These are phyloP conservation scores for Pichia sp. DNA, from an alignment of 1,139 yeast genomes.

Conservation along the genomic window DNA sequence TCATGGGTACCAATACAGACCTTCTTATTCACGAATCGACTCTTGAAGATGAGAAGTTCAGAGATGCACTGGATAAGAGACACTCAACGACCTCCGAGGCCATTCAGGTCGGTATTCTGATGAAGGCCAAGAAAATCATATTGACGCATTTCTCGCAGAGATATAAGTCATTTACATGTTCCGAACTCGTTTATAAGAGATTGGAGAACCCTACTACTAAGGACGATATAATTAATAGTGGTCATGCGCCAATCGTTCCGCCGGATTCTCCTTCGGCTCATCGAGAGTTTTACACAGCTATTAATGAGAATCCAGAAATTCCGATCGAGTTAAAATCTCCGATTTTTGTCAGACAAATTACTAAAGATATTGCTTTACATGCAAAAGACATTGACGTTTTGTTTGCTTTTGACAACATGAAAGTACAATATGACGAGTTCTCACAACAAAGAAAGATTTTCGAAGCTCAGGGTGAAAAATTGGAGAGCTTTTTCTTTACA, in stretches of 20 bases:
- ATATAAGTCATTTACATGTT: slow-evolving; percentile 61
- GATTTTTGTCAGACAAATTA: slow-evolving; percentile 16
- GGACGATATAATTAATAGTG: slow-evolving; percentile 2
- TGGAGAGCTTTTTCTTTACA: slow-evolving; percentile 16
- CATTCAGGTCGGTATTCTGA: slow-evolving; percentile 53
- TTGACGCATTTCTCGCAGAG: slow-evolving; percentile 92
- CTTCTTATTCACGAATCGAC: slow-evolving; percentile 90
- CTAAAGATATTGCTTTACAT: slow-evolving; percentile 6
- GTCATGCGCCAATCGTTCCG: slow-evolving; percentile 3
- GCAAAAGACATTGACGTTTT: slow-evolving; percentile 26
- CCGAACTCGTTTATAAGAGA: slow-evolving; percentile 26
- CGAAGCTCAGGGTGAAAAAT: slow-evolving; percentile 15
- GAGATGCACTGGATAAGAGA: slow-evolving; percentile 74
- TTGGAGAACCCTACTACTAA: slow-evolving; percentile 14
- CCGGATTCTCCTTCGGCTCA: slow-evolving; percentile 2
- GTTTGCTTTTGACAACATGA: slow-evolving; percentile 61
- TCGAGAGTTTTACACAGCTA: background rate
- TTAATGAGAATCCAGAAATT: slow-evolving; percentile 4
- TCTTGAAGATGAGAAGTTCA: slow-evolving; percentile 69
- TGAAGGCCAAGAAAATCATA: slow-evolving; percentile 67
- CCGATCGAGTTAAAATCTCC: slow-evolving; percentile 18
- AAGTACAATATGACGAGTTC: slow-evolving; percentile 36
- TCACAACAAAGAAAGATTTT: slow-evolving; percentile 27
- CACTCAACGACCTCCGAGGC: slow-evolving; percentile 95
- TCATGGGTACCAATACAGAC: slow-evolving; percentile 64